Evolutionary conservation across 257 asterid species (phyloP).

Genomic region (Przewalskia tangutica): DNA sequence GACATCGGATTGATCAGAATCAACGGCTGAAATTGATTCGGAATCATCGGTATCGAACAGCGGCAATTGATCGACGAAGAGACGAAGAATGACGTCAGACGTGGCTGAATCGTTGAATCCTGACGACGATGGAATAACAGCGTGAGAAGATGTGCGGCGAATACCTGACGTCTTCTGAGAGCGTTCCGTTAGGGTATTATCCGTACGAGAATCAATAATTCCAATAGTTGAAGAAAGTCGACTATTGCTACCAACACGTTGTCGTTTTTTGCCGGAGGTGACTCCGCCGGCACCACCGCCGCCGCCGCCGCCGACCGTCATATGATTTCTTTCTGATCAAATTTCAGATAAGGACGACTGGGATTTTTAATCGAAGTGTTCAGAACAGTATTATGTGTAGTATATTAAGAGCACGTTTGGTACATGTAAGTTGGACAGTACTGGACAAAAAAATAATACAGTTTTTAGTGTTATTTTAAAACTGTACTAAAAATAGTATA

Average conservation of each 20-base stretch:
- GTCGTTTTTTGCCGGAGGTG: constrained; percentile 43
- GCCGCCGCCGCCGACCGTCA: not conserved
- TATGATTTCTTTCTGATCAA: not conserved
- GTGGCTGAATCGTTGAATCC: constrained; percentile 52
- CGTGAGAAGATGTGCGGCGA: constrained; percentile 34
- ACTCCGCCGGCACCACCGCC: constrained; percentile 2
- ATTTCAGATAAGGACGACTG: not conserved
- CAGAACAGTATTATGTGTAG: not conserved
- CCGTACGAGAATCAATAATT: constrained; percentile 21
- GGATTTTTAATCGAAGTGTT: not conserved
- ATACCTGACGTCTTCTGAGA: constrained; percentile 23
- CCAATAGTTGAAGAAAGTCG: constrained; percentile 27
- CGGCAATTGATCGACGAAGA: constrained; percentile 29
- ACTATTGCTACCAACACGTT: constrained; percentile 38
- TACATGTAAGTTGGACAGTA: too few species aligned
- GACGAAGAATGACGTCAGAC: constrained; percentile 62
- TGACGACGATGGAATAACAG: constrained; percentile 12
- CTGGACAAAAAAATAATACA: too few species aligned
- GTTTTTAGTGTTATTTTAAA: too few species aligned
- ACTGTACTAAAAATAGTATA: too few species aligned
- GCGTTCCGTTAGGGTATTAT: constrained; percentile 30
- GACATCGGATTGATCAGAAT: constrained; percentile 29
- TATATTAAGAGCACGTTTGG: too few species aligned
- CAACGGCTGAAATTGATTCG: constrained; percentile 14
- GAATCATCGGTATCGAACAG: constrained; percentile 16